Percentiles rank a stretch among this genome's conserved stretches.
These are phyloP conservation scores for Xylariales sp. DNA, from an alignment of 2,329 filamentous ascomycete genomes.

Conservation along the genomic window DNA sequence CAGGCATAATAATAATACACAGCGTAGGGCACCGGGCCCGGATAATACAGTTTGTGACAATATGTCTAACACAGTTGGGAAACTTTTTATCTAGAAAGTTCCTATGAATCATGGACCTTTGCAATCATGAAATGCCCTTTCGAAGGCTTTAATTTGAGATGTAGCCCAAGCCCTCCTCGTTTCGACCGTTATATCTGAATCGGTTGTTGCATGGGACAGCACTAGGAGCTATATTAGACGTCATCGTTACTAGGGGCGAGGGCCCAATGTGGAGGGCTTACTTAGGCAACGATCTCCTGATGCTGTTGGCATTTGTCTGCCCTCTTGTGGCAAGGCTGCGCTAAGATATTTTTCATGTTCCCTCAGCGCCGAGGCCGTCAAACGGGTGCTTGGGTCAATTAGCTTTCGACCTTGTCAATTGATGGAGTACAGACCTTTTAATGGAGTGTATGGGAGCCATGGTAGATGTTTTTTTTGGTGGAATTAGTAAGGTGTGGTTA, in stretches of 20 bases:
- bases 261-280: neutral
- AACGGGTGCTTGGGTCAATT: neutral
- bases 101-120: neutral
- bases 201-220: neutral
- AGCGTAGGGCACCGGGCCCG: too few relatives aligned
- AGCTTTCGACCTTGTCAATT: neutral
- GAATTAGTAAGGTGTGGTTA: neutral
- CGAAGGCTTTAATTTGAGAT: conserved; percentile 24
- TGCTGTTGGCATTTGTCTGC: conserved; percentile 4
- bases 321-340: neutral
- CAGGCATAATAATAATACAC: too few relatives aligned
- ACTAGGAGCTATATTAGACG: neutral
- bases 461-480: neutral
- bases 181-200: neutral
- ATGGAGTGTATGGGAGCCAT: conserved; percentile 9
- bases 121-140: conserved; percentile 6
- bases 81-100: neutral
- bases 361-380: conserved; percentile 16
- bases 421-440: conserved; percentile 2
- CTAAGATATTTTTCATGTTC: conserved; percentile 8
- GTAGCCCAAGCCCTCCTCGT: conserved; percentile 10
- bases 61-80: too few relatives aligned
- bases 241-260: neutral
- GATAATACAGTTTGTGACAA: too few relatives aligned
- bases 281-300: conserved; percentile 19